Evolutionary conservation across 2,329 filamentous ascomycete species (phyloP), one percentile per base, ranked within the genome.

Genomic region (Claviceps pazoutovae): DNA sequence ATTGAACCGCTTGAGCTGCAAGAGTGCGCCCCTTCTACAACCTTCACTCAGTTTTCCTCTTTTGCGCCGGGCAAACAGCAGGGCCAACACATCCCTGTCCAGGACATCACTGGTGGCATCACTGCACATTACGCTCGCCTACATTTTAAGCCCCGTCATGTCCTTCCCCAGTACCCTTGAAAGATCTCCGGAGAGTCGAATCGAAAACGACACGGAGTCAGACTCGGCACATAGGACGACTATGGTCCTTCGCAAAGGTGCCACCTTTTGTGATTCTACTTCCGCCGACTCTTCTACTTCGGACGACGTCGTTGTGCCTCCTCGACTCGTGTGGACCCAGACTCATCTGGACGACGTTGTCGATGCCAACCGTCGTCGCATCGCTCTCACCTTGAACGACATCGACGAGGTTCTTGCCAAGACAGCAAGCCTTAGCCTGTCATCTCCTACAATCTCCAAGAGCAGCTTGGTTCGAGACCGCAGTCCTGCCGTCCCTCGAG

Each of bases 291-390:
- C 62, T 39, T 75, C 75, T 62, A 71, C 74, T 54, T 66, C 61
- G 54, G 69, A 70, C 53, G 63, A 69, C 37, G 57, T 63, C 52
- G 76, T 78, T 58, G 65, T 65, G 51, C 73, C 77, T 54, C 77
- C 78, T 52, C 68, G 70, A 43, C 74, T 86, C 60, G 76, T 77
- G 58, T 82, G 85, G 54, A 82, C 84, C 48, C 81, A 84, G 59
- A 86, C 84, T 50, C 77, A 71, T 57, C 70, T 88, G 54, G 83
- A 88, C 68, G 82, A 85, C 75, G 80, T 84, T 52, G 76, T 86
- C 64, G 80, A 82, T 61, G 80, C 82, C 56, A 78, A 83, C 60
- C 75, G 80, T 62, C 80, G 83, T 62, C 84, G 84, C 58, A 80
- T 83, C 65, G 80, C 79, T 58, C 66, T 84, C 62, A 79, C 82